Base-by-base conservation (phyloP, 441 rosid genomes). In the Gossypium aridum region DNA sequence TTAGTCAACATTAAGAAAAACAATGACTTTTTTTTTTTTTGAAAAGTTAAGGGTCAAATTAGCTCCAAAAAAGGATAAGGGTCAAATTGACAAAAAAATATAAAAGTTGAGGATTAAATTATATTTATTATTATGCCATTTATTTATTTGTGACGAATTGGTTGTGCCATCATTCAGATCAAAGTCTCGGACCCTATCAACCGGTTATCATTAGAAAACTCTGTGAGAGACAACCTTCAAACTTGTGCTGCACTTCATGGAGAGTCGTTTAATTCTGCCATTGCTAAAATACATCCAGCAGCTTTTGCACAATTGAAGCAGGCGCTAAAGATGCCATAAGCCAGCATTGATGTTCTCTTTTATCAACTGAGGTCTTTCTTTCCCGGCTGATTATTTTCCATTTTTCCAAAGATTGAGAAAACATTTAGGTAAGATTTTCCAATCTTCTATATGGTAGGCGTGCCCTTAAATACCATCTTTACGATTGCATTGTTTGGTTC, bases 241-340 rank as follows among this genome's bases (percentile, higher is more conserved):
- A 88, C 90, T 7, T 96, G 98, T 83, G 85, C 91, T 25, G 75
- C 87, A 34, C 86, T 93, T 76, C 99, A 96, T 68, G 97, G 97
- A 25, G 96, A 94, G 76, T 85, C 94, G 39, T 96, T 96, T 63
- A 87, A 90, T 80, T 79, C 91, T 37, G 88, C 91, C 75, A 88
- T 93, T 8, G 60, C 86, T 76, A 86, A 93, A 80, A 94, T 96
- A 87, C 98, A 93, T 81, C 91, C 98, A 12, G 77, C 98, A 16
- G 90, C 98, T 74, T 80, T 93, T 64, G 85, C 92, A 63, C 98
- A 92, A 78, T 79, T 96, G 86, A 93, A 96, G 84, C 91, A 91
- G 83, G 99, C 96, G 22, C 81, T 93, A 82, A 93, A 93, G 89
- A 88, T 96, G 85, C 85, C 88, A 2, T 93, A 92, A 88, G 89